These are phyloP conservation scores for Kockiozyma suomiensis DNA, from an alignment of 805 yeast genomes.

Conservation along the genomic window DNA sequence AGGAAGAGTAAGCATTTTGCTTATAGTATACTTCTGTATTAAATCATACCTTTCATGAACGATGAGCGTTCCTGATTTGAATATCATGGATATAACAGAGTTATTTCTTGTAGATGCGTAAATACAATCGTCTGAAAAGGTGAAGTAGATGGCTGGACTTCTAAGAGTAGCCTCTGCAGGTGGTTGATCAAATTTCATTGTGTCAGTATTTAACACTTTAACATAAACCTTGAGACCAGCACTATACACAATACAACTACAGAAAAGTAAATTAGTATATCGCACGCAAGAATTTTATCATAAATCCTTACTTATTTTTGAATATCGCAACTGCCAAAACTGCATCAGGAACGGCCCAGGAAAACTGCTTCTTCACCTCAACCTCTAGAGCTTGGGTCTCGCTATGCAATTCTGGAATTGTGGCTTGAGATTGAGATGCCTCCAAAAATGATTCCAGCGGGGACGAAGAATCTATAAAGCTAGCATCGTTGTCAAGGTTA, in stretches of 20 bases:
- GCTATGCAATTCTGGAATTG: not conserved
- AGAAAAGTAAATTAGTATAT: not conserved
- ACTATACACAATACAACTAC: constrained; percentile 22
- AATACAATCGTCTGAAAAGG: constrained; percentile 6
- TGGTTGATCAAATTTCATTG: constrained; percentile 11
- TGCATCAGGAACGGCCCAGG: constrained; percentile 22
- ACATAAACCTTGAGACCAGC: constrained; percentile 19
- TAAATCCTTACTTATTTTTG: not conserved
- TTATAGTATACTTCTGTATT: too few species aligned
- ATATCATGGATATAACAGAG: constrained; percentile 16
- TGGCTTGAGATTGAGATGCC: not conserved
- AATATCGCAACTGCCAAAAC: constrained; percentile 23
- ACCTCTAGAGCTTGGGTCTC: not conserved
- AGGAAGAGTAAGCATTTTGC: not conserved
- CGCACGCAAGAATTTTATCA: too few species aligned
- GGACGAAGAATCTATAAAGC: not conserved
- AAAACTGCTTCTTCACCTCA: constrained; percentile 17
- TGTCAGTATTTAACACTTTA: constrained; percentile 13
- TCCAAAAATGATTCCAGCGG: not conserved
- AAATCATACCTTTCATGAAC: constrained; percentile 25
- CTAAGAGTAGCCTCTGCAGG: constrained; percentile 11
- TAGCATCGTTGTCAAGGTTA: not conserved
- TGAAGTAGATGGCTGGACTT: constrained; percentile 19
- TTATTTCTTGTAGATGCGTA: constrained; percentile 23
- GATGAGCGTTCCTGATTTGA: not conserved